Base-by-base conservation (phyloP, 495 filamentous ascomycete genomes). In the Parachaetomium inaequale region DNA sequence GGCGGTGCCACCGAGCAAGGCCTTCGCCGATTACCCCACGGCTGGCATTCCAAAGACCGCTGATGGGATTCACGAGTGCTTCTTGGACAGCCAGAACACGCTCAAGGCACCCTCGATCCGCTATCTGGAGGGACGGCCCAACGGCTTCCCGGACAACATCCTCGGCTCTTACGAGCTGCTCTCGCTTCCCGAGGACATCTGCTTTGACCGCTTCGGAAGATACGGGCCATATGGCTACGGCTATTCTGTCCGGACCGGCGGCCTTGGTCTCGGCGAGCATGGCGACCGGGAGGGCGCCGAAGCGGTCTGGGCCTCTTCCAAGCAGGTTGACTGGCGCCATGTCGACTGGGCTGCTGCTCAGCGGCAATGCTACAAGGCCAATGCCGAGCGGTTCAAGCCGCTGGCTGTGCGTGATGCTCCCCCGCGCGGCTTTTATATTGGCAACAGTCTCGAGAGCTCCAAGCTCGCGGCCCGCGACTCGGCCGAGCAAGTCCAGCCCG, bases 191-290 rank as follows among this genome's bases (percentile, higher is more conserved):
- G 85, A 96, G 61, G 89, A 96, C 70, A 82, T 97, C 55, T 98
- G 94, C 77, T 98, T 96, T 74, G 94, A 98, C 56, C 84, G 94
- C 2, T 95, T 88, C 74, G 94, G 95, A 11, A 82, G 90, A 59
- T 81, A 93, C 28, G 95, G 92, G 0, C 87, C 93, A 0, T 98
- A 98, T 66, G 94, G 94, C 0, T 84, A 88, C 55, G 94, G 94
- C 17, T 98, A 98, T 67, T 87, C 84, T 23, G 73, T 79, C 19
- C 82, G 82, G 63, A 84, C 82, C 68, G 94, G 94, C 10, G 94
- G 94, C 10, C 84, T 86, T 19, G 93, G 93, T 1, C 68, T 89
- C 31, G 93, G 91, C 11, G 75, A 93, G 68, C 82, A 91, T 63
- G 91, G 90, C 34, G 88, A 96, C 51, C 83, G 80, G 26, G 90